Percentiles rank a stretch among this genome's conserved stretches.
phyloP scores from a whole-genome alignment of 2,329 filamentous ascomycete genomes.

The Trichocomaceae sp. region DNA sequence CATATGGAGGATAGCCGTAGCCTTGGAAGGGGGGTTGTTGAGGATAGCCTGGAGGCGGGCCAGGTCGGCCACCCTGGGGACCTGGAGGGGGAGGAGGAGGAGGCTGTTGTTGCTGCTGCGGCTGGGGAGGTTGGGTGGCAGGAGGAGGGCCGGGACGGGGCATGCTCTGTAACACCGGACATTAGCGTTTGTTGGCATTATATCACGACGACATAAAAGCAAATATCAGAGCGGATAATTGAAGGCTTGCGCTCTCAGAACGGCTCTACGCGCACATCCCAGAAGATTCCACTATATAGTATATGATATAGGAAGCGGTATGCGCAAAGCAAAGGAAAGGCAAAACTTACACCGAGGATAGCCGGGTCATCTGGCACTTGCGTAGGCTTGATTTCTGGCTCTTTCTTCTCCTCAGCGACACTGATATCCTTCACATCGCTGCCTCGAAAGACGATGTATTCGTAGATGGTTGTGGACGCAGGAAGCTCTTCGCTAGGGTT shows the following conservation, averaged over 20 bases:
- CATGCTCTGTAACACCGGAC: slow-evolving; percentile 30
- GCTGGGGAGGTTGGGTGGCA: slow-evolving; percentile 33
- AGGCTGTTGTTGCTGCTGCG: slow-evolving; percentile 40
- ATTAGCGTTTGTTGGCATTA: background rate
- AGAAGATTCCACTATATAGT: slow-evolving; percentile 72
- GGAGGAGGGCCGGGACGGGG: slow-evolving; percentile 39
- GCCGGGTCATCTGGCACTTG: slow-evolving; percentile 89
- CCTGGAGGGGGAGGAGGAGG: slow-evolving; percentile 37
- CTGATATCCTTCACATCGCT: slow-evolving; percentile 97
- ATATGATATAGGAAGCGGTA: slow-evolving; percentile 19
- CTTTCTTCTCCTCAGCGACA: slow-evolving; percentile 73
- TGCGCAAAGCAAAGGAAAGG: too few species aligned
- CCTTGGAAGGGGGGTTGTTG: slow-evolving; percentile 39
- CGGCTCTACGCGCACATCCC: slow-evolving; percentile 56
- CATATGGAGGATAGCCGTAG: slow-evolving; percentile 39
- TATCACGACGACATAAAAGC: slow-evolving; percentile 48
- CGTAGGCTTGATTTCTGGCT: slow-evolving; percentile 65
- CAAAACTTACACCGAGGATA: slow-evolving; percentile 83
- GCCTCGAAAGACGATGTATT: slow-evolving; percentile 97
- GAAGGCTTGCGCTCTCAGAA: slow-evolving; percentile 94
- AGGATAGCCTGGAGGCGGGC: slow-evolving; percentile 34
- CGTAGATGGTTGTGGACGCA: slow-evolving; percentile 82
- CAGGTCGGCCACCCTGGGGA: slow-evolving; percentile 8
- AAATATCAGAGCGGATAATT: slow-evolving; percentile 97
- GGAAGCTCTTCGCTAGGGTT: slow-evolving; percentile 75